A percentile compares a stretch with the other conserved stretches of the same genome.
phyloP scores from a whole-genome alignment of 148 eudicot genomes.

The Rhododendron kiyosumense region DNA sequence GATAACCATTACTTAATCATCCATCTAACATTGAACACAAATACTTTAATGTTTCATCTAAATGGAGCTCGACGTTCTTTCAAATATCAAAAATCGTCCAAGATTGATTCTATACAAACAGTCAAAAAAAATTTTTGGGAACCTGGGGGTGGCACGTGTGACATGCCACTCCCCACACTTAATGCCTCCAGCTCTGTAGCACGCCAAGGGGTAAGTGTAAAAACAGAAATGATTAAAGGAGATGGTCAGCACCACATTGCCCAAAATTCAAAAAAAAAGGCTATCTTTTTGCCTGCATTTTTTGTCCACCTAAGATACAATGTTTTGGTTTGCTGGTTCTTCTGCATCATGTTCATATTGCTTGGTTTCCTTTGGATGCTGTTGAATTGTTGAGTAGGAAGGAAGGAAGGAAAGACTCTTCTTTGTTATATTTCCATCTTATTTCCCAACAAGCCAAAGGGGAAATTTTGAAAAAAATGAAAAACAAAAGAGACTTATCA shows the following conservation, averaged over 20 bases:
- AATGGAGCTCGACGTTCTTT: too few relatives aligned
- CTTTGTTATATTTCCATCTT: too few relatives aligned
- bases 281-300: background rate
- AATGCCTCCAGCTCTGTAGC: too few relatives aligned
- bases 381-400: background rate
- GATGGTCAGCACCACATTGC: background rate
- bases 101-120: too few relatives aligned
- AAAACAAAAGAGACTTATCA: background rate
- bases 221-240: background rate
- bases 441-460: background rate
- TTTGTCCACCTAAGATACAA: background rate
- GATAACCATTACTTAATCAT: too few relatives aligned
- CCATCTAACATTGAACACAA: too few relatives aligned
- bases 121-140: too few relatives aligned
- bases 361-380: background rate
- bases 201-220: background rate
- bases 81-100: too few relatives aligned
- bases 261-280: background rate
- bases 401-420: background rate
- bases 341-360: background rate
- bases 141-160: too few relatives aligned
- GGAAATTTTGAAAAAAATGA: background rate
- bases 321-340: background rate
- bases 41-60: too few relatives aligned
- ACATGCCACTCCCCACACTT: too few relatives aligned